Evolutionary conservation across 345 rosid genomes (phyloP).

Genomic region (Lenwebbia sp.): DNA sequence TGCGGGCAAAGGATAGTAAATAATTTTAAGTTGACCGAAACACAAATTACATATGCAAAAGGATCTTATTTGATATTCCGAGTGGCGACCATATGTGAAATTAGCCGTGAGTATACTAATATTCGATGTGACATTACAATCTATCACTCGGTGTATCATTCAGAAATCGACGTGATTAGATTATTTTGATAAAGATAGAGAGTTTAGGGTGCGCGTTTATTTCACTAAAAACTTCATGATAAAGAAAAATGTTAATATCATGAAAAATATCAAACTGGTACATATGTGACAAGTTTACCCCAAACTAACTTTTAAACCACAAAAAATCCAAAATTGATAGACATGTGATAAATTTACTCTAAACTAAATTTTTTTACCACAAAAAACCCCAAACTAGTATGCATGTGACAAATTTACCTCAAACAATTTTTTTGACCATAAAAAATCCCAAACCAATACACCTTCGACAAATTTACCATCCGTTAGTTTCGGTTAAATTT

Average conservation of each 20-base stretch:
- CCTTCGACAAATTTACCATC: too few species aligned
- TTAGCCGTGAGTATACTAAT: not conserved
- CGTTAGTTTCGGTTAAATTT: too few species aligned
- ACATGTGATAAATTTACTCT: too few species aligned
- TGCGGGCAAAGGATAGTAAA: not conserved
- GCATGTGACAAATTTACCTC: too few species aligned
- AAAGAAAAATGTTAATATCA: not conserved
- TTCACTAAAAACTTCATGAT: not conserved
- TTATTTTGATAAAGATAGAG: not conserved
- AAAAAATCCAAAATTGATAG: too few species aligned
- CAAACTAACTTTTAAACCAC: too few species aligned
- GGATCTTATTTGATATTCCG: not conserved
- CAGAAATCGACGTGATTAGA: not conserved
- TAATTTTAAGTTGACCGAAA: not conserved
- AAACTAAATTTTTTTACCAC: too few species aligned
- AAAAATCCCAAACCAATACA: too few species aligned
- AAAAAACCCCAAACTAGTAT: too few species aligned
- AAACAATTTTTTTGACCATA: too few species aligned
- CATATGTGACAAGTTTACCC: too few species aligned
- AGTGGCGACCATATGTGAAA: not conserved
- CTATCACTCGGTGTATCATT: not conserved
- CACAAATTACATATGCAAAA: not conserved
- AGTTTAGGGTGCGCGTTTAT: not conserved
- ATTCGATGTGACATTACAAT: not conserved
- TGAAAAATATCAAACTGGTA: not conserved